phyloP scores from a whole-genome alignment of 2,329 filamentous ascomycete genomes.

The Scortechinia acanthostroma region DNA sequence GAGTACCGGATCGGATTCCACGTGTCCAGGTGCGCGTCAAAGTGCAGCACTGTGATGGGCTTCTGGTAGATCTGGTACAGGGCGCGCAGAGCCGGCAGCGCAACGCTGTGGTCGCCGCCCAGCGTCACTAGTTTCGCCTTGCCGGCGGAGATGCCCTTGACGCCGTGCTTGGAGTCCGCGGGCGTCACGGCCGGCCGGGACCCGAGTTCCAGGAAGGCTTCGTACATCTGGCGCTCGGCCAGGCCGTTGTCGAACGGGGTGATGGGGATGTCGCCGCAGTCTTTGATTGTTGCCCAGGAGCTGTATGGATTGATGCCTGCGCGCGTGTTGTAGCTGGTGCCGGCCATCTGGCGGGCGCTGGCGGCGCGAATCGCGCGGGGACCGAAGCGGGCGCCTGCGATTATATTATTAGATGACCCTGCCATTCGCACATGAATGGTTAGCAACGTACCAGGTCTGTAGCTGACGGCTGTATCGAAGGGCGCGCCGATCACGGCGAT shows the following conservation, averaged over 20 bases:
- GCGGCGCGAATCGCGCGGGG: conserved; percentile 81
- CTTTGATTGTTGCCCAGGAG: conserved; percentile 71
- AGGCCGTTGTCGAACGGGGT: conserved; percentile 80
- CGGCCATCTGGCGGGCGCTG: conserved; percentile 72
- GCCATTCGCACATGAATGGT: too few relatives aligned
- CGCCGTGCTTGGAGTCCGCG: neutral
- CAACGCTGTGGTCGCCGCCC: conserved; percentile 68
- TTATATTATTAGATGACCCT: too few relatives aligned
- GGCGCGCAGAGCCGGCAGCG: conserved; percentile 63
- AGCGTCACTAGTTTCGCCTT: conserved; percentile 58
- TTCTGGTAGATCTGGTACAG: conserved; percentile 52
- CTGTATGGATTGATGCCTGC: conserved; percentile 78
- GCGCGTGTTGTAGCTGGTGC: conserved; percentile 75
- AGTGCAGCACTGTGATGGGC: conserved; percentile 66
- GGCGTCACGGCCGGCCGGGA: conserved; percentile 21
- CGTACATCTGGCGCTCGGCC: conserved; percentile 76
- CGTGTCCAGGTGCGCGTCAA: conserved; percentile 75
- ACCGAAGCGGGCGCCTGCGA: conserved; percentile 69
- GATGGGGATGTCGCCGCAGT: conserved; percentile 86
- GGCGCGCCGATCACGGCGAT: conserved; percentile 68
- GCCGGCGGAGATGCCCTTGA: conserved; percentile 10
- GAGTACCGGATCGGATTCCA: conserved; percentile 81
- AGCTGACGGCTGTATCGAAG: conserved; percentile 69
- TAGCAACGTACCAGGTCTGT: conserved; percentile 47
- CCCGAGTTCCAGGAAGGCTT: conserved; percentile 67